Conservation (phyloP, 768 basidiomycete species). For the Lactarius sp. region DNA sequence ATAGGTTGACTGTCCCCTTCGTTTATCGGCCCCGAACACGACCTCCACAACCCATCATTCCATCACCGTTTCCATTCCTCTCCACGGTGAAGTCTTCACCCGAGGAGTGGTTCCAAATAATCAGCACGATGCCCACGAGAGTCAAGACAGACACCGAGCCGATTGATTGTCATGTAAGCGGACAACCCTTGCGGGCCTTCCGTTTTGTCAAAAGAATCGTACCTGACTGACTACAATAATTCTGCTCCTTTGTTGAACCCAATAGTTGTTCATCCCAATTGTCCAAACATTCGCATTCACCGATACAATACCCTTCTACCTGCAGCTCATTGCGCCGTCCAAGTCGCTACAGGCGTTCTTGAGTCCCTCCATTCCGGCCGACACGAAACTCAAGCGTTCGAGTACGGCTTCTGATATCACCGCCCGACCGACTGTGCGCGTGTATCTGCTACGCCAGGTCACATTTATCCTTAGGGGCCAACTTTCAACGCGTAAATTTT, state of each 20-base stretch:
- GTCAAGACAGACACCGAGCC: slow-evolving; percentile 35
- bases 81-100: slow-evolving; percentile 55
- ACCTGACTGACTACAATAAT: not conserved
- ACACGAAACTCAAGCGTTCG: slow-evolving; percentile 20
- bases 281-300: slow-evolving; percentile 48
- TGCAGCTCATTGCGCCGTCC: slow-evolving; percentile 51
- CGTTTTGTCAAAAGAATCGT: not conserved
- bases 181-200: not conserved
- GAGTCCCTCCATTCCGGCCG: slow-evolving; percentile 23
- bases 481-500: slow-evolving; percentile 37
- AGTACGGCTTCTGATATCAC: slow-evolving; percentile 12
- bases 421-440: slow-evolving; percentile 35
- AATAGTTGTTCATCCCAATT: slow-evolving; percentile 56
- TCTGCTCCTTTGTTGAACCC: not conserved
- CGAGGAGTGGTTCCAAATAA: slow-evolving; percentile 60
- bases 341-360: slow-evolving; percentile 46
- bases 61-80: slow-evolving; percentile 43
- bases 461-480: slow-evolving; percentile 35
- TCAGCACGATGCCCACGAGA: slow-evolving; percentile 40
- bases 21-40: slow-evolving; percentile 50
- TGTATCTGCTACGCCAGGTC: slow-evolving; percentile 51
- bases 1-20: slow-evolving; percentile 46
- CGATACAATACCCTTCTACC: slow-evolving; percentile 59
- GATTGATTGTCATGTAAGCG: slow-evolving; percentile 48
- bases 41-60: slow-evolving; percentile 50